Evolutionary conservation across 345 rosid genomes (phyloP), one percentile per base, ranked within the genome.

Genomic region (Cochlearia excelsa): DNA sequence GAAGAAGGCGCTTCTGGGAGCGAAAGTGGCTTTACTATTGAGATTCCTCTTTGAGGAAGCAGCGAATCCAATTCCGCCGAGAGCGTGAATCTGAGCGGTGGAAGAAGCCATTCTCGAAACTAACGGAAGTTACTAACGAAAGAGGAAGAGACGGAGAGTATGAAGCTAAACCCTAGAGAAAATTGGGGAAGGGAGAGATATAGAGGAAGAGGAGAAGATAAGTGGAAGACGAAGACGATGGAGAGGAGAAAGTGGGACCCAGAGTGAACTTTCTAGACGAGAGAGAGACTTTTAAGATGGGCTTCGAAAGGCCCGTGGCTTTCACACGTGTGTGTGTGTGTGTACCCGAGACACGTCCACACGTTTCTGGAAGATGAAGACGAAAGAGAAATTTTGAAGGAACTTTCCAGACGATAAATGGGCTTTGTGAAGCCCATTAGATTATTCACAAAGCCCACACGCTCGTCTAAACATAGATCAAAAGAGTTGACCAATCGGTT

Each of bases 21-120:
- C 61, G 34, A 46, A 38, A 10, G 28, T 56, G 4, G 38, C 48
- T 43, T 57, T 75, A 16, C 35, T 23, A 2, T 46, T 31, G 33
- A 39, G 23, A 30, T 59, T 68, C 6, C 63, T 55, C 66, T 65
- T 43, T 2, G 79, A 59, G 4, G 78, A 53, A 6, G 74, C 38
- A 3, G 76, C 35, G 39, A 78, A 65, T 28, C 86, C 78, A 11
- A 68, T 43, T 34, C 82, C 82, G 9, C 93, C 87, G 4, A 86
- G 80, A n/a, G 75, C 72, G 58, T 88, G 84, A 41, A 82, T 78
- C 35, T 88, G 98, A 3, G 95, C 93, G 3, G 96, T 51, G 30
- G 90, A 81, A 0, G 82, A 86, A 46, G 98, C 95, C 98, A 91
- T 91, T 27, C 4, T 3, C 2, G 2, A 2, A 56, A 1, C 40